phyloP scores from a whole-genome alignment of 1,139 yeast genomes.

The Magnusiomyces sp. region DNA sequence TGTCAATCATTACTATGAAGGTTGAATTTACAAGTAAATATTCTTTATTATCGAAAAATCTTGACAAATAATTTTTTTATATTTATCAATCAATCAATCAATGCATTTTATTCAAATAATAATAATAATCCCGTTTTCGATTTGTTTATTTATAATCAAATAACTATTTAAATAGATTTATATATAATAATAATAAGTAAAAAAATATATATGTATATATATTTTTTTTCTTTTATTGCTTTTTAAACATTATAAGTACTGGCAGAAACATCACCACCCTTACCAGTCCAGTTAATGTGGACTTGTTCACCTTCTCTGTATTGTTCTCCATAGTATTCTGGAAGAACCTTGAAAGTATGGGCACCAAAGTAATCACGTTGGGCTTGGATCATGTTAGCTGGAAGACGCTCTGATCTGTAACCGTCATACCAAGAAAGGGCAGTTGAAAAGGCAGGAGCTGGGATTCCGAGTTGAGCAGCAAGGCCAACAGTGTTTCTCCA shows the following conservation, averaged over 20 bases:
- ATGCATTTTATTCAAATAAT: too few species aligned
- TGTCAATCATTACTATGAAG: constrained; percentile 17
- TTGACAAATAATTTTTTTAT: not conserved
- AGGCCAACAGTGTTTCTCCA: constrained; percentile 86
- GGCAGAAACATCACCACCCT: constrained; percentile 96
- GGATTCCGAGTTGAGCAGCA: constrained; percentile 81
- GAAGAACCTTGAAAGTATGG: constrained; percentile 93
- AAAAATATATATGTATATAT: not conserved
- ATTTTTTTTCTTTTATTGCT: not conserved
- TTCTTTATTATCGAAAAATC: not conserved
- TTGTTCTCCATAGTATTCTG: constrained; percentile 67
- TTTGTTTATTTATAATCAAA: not conserved
- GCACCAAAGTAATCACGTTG: constrained; percentile 99
- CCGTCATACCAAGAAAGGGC: constrained; percentile 98
- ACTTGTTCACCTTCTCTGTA: constrained; percentile 76
- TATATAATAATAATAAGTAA: too few species aligned
- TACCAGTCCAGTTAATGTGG: constrained; percentile 99
- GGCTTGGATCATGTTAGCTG: constrained; percentile 97
- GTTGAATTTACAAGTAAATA: constrained; percentile 7
- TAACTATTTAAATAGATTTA: not conserved
- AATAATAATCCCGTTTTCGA: too few species aligned
- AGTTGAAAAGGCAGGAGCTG: constrained; percentile 96
- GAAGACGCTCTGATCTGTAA: constrained; percentile 89
- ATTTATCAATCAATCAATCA: too few species aligned
- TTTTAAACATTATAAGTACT: constrained; percentile 82